Conservation (phyloP, 2,329 filamentous ascomycete genomes). For the Chalaropsis thielavioides region DNA sequence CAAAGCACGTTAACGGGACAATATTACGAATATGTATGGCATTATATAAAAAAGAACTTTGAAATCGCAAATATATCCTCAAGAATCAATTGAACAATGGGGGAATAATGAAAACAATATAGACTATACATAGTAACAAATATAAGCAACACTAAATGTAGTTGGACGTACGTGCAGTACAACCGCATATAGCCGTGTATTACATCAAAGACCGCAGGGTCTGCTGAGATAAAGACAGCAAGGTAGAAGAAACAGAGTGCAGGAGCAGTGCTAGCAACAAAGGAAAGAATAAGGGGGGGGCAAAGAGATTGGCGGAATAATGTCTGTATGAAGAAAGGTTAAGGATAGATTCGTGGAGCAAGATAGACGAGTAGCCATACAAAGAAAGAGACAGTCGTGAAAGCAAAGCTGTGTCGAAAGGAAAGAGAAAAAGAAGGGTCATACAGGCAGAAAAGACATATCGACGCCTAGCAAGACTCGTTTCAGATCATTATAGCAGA, state of each 20-base stretch:
- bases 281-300: background rate
- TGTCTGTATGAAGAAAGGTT: background rate
- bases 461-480: background rate
- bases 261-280: background rate
- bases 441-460: background rate
- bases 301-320: background rate
- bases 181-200: background rate
- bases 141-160: background rate
- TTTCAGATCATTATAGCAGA: slow-evolving; percentile 2
- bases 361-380: slow-evolving; percentile 3
- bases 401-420: background rate
- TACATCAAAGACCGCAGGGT: background rate
- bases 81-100: background rate
- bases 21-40: slow-evolving; percentile 7
- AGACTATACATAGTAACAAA: background rate
- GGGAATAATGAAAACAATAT: background rate
- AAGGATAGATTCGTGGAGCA: background rate
- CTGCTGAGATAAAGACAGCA: background rate
- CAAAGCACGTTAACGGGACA: too few species aligned
- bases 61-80: background rate
- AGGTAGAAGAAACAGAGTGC: background rate
- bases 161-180: background rate
- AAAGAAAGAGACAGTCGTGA: background rate
- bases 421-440: slow-evolving; percentile 5
- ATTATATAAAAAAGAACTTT: background rate